Evolutionary conservation across 2,329 filamentous ascomycete genomes (phyloP).

Genomic region (Myriosclerotinia curreyana): DNA sequence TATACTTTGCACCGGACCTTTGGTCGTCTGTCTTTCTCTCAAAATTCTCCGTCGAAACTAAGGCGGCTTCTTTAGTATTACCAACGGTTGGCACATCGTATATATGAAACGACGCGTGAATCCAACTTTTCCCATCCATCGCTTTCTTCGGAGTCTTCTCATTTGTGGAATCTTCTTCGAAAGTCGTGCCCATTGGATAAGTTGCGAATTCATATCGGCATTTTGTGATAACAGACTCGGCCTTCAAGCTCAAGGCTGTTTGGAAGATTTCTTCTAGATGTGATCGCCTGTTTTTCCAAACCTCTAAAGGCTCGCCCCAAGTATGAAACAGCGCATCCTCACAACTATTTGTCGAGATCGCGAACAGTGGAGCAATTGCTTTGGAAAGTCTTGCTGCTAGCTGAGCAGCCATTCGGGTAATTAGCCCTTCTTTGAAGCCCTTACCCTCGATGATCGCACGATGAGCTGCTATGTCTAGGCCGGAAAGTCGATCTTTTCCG

Average conservation of each 20-base stretch:
- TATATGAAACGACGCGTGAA: too few species aligned
- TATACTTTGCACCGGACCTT: too few species aligned
- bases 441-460: conserved; percentile 4
- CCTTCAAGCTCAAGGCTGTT: conserved; percentile 24
- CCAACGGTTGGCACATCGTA: too few species aligned
- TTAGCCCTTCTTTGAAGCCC: conserved; percentile 12
- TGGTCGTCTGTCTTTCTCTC: too few species aligned
- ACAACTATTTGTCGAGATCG: too few species aligned
- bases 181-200: conserved; percentile 15
- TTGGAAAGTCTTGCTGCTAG: conserved; percentile 11
- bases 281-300: conserved; percentile 20
- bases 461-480: conserved; percentile 26
- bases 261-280: conserved; percentile 27
- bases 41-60: too few species aligned
- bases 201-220: conserved; percentile 24
- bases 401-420: too few species aligned
- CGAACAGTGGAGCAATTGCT: conserved; percentile 8
- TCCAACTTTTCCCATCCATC: too few species aligned
- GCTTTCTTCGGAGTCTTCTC: too few species aligned
- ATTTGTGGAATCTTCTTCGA: too few species aligned
- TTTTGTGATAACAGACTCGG: conserved; percentile 21
- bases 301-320: conserved; percentile 16
- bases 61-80: too few species aligned
- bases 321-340: conserved; percentile 16
- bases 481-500: conserved; percentile 18